Conservation (phyloP, 306 rosid species). For the Corylus heterophylla region DNA sequence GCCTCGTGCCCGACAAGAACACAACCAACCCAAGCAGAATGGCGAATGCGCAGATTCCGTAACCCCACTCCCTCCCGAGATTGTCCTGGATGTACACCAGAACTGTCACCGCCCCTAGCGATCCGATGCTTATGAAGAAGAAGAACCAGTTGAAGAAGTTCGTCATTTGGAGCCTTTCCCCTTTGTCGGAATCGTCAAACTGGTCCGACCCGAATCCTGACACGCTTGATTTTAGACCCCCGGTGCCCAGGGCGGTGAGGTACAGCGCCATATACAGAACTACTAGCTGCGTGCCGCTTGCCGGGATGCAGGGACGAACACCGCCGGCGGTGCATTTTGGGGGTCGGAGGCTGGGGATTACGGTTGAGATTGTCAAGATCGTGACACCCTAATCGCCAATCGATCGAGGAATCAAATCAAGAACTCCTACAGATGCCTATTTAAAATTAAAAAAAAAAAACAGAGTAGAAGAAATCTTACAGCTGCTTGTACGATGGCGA, state of each 20-base stretch:
- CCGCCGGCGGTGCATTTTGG: conserved; percentile 46
- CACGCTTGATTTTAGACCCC: conserved; percentile 83
- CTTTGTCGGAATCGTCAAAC: conserved; percentile 56
- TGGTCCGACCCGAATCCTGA: conserved; percentile 92
- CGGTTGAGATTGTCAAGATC: conserved; percentile 73
- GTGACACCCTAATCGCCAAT: conserved; percentile 64
- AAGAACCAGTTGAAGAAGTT: conserved; percentile 88
- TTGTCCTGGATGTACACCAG: conserved; percentile 76
- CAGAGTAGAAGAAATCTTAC: conserved; percentile 41
- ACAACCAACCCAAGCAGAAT: conserved; percentile 50
- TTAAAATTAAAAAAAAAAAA: not conserved
- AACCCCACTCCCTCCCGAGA: conserved; percentile 79
- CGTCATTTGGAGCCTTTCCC: conserved; percentile 55
- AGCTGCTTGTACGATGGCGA: conserved; percentile 78
- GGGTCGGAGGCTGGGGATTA: conserved; percentile 79
- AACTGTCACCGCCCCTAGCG: conserved; percentile 65
- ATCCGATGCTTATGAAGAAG: conserved; percentile 79
- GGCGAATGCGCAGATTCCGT: conserved; percentile 66
- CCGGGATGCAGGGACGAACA: conserved; percentile 39
- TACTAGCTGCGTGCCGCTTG: conserved; percentile 46
- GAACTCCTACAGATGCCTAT: no score
- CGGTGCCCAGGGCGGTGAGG: conserved; percentile 76
- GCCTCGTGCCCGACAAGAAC: conserved; percentile 66
- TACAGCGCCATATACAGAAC: conserved; percentile 69
- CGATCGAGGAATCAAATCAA: no score